phyloP scores from a whole-genome alignment of 768 basidiomycete genomes.

The Agaricus subrufescens region DNA sequence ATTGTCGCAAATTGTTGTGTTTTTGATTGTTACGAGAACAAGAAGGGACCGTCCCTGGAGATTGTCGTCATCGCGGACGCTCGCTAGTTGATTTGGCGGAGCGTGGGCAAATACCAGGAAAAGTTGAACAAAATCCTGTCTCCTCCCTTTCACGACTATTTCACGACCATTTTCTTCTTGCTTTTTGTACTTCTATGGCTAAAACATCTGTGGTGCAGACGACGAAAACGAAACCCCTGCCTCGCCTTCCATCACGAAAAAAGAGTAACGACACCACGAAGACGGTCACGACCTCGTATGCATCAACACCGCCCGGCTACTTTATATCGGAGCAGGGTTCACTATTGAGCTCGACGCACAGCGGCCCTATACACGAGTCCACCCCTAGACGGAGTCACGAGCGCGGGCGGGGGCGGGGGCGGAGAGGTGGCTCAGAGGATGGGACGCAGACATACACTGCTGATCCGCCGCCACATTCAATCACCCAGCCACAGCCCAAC shows the following conservation, averaged over 20 bases:
- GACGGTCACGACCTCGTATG: slow-evolving; percentile 1
- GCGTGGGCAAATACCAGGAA: slow-evolving; percentile 8
- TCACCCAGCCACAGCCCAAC: slow-evolving; percentile 3
- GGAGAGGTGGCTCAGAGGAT: background rate
- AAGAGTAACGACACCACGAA: background rate
- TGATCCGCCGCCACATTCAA: slow-evolving; percentile 4
- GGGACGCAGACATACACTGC: background rate
- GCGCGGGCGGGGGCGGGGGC: background rate
- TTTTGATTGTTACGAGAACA: background rate
- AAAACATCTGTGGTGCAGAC: background rate
- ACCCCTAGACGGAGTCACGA: background rate
- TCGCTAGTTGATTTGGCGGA: background rate
- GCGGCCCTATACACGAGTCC: background rate
- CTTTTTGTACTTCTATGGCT: background rate
- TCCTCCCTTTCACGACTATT: background rate
- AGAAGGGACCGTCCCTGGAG: too few relatives aligned
- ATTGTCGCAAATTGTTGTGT: background rate
- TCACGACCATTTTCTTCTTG: background rate
- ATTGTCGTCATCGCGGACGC: background rate
- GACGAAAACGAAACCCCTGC: slow-evolving; percentile 1
- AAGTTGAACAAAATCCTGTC: background rate
- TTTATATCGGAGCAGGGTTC: slow-evolving; percentile 6
- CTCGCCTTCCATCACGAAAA: background rate
- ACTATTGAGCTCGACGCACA: background rate
- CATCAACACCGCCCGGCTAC: slow-evolving; percentile 6